These are phyloP conservation scores for Solanum sejunctum DNA, from an alignment of 257 asterid species.

Conservation along the genomic window DNA sequence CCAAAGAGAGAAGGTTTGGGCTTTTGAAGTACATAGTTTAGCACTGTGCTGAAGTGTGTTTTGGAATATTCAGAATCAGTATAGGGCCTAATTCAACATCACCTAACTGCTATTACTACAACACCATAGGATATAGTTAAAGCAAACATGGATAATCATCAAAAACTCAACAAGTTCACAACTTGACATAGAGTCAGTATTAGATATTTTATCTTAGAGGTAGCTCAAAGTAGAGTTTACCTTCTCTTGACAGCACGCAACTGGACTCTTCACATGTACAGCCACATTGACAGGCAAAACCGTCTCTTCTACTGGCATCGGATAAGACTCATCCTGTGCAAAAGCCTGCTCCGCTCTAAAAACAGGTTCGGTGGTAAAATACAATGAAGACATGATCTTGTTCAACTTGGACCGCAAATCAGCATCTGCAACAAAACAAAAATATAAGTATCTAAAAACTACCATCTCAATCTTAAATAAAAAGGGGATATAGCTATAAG, in stretches of 20 bases:
- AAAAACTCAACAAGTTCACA: not conserved
- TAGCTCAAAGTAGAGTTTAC: not conserved
- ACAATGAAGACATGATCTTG: no score
- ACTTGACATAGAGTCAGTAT: not conserved
- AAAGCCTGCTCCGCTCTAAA: constrained; percentile 38
- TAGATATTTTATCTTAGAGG: not conserved
- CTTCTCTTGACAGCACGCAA: not conserved
- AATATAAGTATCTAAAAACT: not conserved
- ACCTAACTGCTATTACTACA: not conserved
- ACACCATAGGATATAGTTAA: not conserved
- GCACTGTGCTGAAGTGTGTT: not conserved
- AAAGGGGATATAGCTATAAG: not conserved
- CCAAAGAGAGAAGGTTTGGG: not conserved
- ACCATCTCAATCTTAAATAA: not conserved
- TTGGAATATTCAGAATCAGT: not conserved
- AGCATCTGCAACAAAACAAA: no score
- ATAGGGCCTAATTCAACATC: not conserved
- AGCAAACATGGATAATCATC: not conserved
- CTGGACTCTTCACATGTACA: constrained; percentile 15
- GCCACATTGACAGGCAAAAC: constrained; percentile 15
- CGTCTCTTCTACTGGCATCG: constrained; percentile 32
- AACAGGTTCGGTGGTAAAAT: constrained; percentile 35
- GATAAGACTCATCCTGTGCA: constrained; percentile 42
- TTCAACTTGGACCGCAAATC: no score
- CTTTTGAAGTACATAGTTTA: not conserved